Evolutionary conservation across 139 green algal species (phyloP), one percentile per base, ranked within the genome.

Genomic region (Chlorella vulgaris): DNA sequence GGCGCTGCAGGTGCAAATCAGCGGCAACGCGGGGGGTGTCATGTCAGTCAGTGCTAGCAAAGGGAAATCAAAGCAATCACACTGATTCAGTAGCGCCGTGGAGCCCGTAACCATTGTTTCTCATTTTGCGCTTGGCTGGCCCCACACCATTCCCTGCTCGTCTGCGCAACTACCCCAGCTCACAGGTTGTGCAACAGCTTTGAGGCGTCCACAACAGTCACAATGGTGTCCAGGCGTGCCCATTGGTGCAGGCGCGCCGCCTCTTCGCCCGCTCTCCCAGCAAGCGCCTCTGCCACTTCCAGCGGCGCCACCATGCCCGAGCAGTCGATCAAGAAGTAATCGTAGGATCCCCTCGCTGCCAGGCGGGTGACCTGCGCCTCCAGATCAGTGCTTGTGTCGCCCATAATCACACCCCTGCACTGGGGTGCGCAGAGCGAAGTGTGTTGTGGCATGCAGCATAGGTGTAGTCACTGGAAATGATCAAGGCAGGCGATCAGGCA

Each of bases 241-340:
- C 73, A 43, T 5, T 75, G 35, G 4, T 22, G 7, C 62, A 81
- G 53, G n/a, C 31, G 35, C 7, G 47, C 26, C 24, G 26, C 29
- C 65, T 67, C 66, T 29, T 84, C 78, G n/a, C 39, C 62, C 0
- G 65, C 26, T 28, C 81, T 66, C 69, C 86, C 83, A 28, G 81
- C 81, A 68, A 93, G 90, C 18, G 88, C 89, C 81, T 93, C 90
- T 10, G 90, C 90, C 18, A 92, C 84, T 85, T 93, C 80, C 22
- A 50, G 29, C 63, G 94, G 93, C 73, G 96, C 79, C 21, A 84
- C 90, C 42, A 96, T 89, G 79, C 93, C 92, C 1, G 91, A 95
- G 77, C 84, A 90, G 76, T 97, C 94, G 1, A 97, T 88, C 3
- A 97, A 51, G 29, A 94, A 83, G 81, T 85, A 86, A 69, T 97